Evolutionary conservation across 352 stramenopile species (phyloP).

Genomic region (Elongisporangium anandrum): DNA sequence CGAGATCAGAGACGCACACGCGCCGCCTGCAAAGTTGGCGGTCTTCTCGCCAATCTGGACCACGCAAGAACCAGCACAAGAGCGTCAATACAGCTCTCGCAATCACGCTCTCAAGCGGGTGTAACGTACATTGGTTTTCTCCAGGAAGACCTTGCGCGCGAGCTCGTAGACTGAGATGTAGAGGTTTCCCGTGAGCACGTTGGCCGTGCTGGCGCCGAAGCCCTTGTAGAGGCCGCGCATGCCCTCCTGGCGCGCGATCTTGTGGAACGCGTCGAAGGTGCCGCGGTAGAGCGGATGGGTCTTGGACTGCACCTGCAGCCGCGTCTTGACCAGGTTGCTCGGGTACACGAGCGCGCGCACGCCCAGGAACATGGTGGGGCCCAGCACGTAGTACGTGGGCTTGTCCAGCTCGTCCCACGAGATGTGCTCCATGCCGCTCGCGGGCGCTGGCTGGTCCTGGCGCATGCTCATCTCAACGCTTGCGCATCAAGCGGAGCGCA

Average conservation of each 20-base stretch:
- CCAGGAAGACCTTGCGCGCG: slow-evolving; percentile 61
- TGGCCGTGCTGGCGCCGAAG: slow-evolving; percentile 82
- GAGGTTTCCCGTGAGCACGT: slow-evolving; percentile 84
- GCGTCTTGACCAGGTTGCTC: slow-evolving; percentile 87
- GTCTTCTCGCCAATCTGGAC: slow-evolving; percentile 50
- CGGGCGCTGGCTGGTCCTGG: slow-evolving; percentile 21
- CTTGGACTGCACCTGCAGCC: slow-evolving; percentile 80
- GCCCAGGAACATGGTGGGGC: slow-evolving; percentile 74
- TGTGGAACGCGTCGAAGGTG: slow-evolving; percentile 81
- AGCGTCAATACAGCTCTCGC: slow-evolving; percentile 2
- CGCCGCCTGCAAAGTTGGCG: slow-evolving; percentile 75
- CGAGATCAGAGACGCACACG: slow-evolving; percentile 72
- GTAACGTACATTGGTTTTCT: slow-evolving; percentile 37
- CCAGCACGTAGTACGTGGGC: slow-evolving; percentile 80
- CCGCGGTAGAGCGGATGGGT: slow-evolving; percentile 66
- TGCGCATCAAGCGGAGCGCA: neutral
- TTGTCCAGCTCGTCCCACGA: slow-evolving; percentile 90
- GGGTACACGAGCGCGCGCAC: slow-evolving; percentile 84
- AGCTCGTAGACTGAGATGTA: slow-evolving; percentile 90
- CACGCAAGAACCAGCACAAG: neutral
- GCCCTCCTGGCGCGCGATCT: slow-evolving; percentile 77
- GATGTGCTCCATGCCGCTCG: slow-evolving; percentile 55
- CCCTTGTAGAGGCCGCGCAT: slow-evolving; percentile 81
- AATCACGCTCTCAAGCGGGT: neutral
- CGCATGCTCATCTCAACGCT: slow-evolving; percentile 13